These are phyloP conservation scores for Moelleriella libera DNA, from an alignment of 2,329 filamentous ascomycete genomes.

Conservation along the genomic window DNA sequence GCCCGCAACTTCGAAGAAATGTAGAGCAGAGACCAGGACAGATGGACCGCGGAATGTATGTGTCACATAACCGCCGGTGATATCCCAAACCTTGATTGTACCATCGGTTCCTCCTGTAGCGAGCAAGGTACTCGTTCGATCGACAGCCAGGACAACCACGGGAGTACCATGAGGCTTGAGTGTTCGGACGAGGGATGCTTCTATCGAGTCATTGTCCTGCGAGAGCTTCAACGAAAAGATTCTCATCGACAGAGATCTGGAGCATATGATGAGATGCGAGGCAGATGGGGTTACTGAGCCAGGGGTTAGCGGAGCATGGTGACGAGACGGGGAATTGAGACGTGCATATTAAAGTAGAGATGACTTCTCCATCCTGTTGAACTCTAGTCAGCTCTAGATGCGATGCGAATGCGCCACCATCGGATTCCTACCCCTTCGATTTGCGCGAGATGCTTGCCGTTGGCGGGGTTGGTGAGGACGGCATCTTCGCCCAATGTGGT, in stretches of 20 bases:
- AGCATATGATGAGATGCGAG: slow-evolving; percentile 81
- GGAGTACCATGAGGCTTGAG: slow-evolving; percentile 85
- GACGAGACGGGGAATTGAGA: neutral
- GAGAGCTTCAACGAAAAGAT: slow-evolving; percentile 62
- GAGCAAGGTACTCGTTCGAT: slow-evolving; percentile 75
- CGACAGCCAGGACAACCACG: slow-evolving; percentile 73
- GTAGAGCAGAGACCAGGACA: slow-evolving; percentile 77
- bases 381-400: neutral
- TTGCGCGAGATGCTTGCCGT: slow-evolving; percentile 66
- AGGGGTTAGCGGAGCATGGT: slow-evolving; percentile 6
- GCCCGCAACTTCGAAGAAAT: slow-evolving; percentile 69
- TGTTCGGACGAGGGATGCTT: slow-evolving; percentile 58
- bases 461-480: slow-evolving; percentile 71
- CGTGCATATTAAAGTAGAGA: slow-evolving; percentile 58
- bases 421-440: slow-evolving; percentile 61
- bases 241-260: slow-evolving; percentile 88
- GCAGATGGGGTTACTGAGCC: slow-evolving; percentile 67
- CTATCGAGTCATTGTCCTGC: slow-evolving; percentile 40
- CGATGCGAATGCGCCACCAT: no score
- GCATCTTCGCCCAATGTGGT: slow-evolving; percentile 88
- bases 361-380: slow-evolving; percentile 57
- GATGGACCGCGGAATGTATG: slow-evolving; percentile 92
- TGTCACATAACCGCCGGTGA: slow-evolving; percentile 76
- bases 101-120: slow-evolving; percentile 91
- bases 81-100: slow-evolving; percentile 93